These are phyloP conservation scores for Lepraria neglecta DNA, from an alignment of 495 filamentous ascomycete genomes.

Conservation along the genomic window DNA sequence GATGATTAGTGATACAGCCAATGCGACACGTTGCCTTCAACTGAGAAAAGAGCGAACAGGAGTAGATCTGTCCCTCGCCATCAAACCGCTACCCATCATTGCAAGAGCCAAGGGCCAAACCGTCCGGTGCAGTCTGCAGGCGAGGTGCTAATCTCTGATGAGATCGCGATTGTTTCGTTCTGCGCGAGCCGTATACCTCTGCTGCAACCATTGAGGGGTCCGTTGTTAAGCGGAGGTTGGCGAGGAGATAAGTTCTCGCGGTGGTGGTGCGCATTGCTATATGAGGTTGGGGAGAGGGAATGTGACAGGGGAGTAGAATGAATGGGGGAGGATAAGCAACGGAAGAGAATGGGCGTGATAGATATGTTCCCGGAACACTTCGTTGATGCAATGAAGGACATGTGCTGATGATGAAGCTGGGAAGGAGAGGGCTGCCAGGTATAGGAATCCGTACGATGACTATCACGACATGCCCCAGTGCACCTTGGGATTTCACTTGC, in stretches of 20 bases:
- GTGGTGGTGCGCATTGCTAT: background rate
- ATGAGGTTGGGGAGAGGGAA: background rate
- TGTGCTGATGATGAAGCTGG: too few relatives aligned
- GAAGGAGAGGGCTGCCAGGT: background rate
- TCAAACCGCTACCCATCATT: constrained; percentile 42
- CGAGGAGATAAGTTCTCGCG: constrained; percentile 20
- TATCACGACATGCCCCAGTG: background rate
- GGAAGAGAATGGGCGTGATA: background rate
- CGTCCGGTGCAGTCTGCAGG: constrained; percentile 48
- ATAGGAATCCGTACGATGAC: background rate
- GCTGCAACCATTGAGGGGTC: constrained; percentile 14
- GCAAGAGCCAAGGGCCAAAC: constrained; percentile 23
- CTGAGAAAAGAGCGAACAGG: too few relatives aligned
- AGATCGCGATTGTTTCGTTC: constrained; percentile 7
- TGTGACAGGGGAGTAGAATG: background rate
- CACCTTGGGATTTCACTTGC: background rate
- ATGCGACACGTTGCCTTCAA: too few relatives aligned
- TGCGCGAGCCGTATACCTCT: constrained; percentile 21
- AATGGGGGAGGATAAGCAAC: background rate
- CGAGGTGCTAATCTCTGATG: constrained; percentile 28
- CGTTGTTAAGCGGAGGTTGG: constrained; percentile 7
- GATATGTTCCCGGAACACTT: background rate
- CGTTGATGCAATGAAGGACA: background rate
- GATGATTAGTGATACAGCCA: too few relatives aligned
- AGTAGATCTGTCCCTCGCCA: constrained; percentile 43